Base-by-base conservation (phyloP, 306 rosid genomes). In the Oemleria cerasiformis region DNA sequence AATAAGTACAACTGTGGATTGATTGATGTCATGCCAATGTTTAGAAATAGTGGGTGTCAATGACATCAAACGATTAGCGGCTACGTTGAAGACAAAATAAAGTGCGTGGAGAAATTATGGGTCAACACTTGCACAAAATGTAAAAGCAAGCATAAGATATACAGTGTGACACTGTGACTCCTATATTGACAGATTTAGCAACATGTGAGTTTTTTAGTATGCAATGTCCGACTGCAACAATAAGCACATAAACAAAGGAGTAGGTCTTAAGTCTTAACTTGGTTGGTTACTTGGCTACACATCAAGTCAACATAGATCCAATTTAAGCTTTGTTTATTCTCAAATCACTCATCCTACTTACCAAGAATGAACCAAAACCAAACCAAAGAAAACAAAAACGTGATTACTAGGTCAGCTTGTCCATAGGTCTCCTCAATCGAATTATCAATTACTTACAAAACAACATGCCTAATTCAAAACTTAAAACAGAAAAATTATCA, bases 21-120 rank as follows among this genome's bases (percentile, higher is more conserved):
- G 42, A 43, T 14, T 56, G 43, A 56, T 70, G 65, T 70, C 43
- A 70, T 56, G 65, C 43, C 55, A 42, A 25, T 21, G 12, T n/a
- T 17, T 51, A 61, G 17, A 47, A 62, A 72, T 49, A 39, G 76
- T 72, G 76, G 59, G 62, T 48, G 57, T 49, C 19, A 5, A 11
- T 21, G 51, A 25, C 76, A 72, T 36, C 69, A 72, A 15, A 20
- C 53, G 14, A 49, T 15, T 49, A 57, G 58, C 21, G 12, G 60
- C 61, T 62, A 9, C 7, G 56, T 62, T 21, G 13, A 61, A 3
- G 60, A 34, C 49, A 49, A 34, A 36, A 44, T 44, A 30, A 61
- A 5, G 16, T 49, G 39, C 25, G 14, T 20, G 5, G 5, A 4
- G 60, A n/a, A 36, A 36, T 21, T 47, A 8, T 48, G 75, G 40